Percentiles rank a stretch among this genome's conserved stretches.
Conservation (phyloP, 1,284 basidiomycete genomes). For the Apiotrichum sp. region DNA sequence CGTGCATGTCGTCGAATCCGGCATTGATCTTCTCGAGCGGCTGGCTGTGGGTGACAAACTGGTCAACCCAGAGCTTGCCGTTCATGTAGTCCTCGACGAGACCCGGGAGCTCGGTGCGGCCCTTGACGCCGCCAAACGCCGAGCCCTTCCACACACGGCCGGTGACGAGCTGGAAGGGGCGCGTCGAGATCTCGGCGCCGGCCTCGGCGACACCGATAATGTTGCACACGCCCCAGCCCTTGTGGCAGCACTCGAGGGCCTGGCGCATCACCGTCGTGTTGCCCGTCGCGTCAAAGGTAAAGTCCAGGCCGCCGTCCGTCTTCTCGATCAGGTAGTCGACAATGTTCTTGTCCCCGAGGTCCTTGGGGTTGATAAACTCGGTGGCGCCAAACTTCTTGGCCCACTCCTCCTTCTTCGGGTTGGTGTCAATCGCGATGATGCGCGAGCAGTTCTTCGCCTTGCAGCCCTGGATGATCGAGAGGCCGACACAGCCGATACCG, state of each 20-base stretch:
- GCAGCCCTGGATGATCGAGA: conserved; percentile 83
- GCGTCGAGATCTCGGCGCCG: conserved; percentile 94
- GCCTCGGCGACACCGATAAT: conserved; percentile 91
- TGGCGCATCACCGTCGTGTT: conserved; percentile 93
- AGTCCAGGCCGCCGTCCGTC: conserved; percentile 96
- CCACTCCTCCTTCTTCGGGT: conserved; percentile 78
- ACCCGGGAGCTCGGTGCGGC: conserved; percentile 85
- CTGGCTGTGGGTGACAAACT: conserved; percentile 79
- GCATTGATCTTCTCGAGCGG: conserved; percentile 73
- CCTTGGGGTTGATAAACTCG: conserved; percentile 83
- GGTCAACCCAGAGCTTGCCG: conserved; percentile 59
- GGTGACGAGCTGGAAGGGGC: conserved; percentile 76
- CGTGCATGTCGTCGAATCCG: conserved; percentile 93
- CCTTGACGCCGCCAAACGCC: conserved; percentile 98
- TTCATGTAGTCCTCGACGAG: conserved; percentile 60
- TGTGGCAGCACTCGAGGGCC: conserved; percentile 95
- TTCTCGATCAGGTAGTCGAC: conserved; percentile 86
- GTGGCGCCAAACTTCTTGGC: conserved; percentile 93
- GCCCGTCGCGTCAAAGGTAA: conserved; percentile 94
- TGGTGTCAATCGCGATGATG: conserved; percentile 90
- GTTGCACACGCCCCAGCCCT: conserved; percentile 97
- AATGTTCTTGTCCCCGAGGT: conserved; percentile 69
- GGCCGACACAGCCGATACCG: conserved; percentile 91
- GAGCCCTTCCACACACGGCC: conserved; percentile 93
- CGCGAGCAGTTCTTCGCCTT: conserved; percentile 70